These are phyloP conservation scores for Uronychia binucleata DNA, from an alignment of 73 alveolate genomes.

Conservation along the genomic window DNA sequence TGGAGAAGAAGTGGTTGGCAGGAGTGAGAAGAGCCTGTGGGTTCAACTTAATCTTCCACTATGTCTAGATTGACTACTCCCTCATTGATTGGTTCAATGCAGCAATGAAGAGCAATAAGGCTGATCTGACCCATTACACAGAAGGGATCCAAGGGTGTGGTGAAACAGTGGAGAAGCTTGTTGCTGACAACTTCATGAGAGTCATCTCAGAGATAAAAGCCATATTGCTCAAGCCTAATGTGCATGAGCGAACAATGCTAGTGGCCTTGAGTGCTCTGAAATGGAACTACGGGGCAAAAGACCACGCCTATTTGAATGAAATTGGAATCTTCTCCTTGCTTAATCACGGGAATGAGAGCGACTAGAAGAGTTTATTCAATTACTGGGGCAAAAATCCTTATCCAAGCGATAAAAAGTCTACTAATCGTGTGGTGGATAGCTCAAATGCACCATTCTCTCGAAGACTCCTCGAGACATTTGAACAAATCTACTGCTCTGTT, in stretches of 20 bases:
- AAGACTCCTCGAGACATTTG: conserved; percentile 61
- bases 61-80: not conserved
- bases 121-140: conserved; percentile 35
- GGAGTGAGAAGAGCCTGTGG: not conserved
- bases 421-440: too few species aligned
- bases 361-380: conserved; percentile 20
- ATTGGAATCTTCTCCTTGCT: conserved; percentile 30
- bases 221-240: too few species aligned
- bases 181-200: not conserved
- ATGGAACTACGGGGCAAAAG: conserved; percentile 66
- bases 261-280: conserved; percentile 51
- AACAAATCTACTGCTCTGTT: conserved; percentile 37
- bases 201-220: not conserved
- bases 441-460: conserved; percentile 55
- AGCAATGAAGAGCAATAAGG: conserved; percentile 46
- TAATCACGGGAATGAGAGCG: conserved; percentile 9
- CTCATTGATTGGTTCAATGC: conserved; percentile 63
- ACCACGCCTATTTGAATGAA: conserved; percentile 26
- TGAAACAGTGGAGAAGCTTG: conserved; percentile 32
- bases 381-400: conserved; percentile 41
- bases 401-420: conserved; percentile 23
- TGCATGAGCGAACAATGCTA: conserved; percentile 37
- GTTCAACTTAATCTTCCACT: not conserved
- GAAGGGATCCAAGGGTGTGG: conserved; percentile 63
- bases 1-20: not conserved